Evolutionary conservation across 176 grass and related monocot species (phyloP).

Genomic region (Juncus effusus): DNA sequence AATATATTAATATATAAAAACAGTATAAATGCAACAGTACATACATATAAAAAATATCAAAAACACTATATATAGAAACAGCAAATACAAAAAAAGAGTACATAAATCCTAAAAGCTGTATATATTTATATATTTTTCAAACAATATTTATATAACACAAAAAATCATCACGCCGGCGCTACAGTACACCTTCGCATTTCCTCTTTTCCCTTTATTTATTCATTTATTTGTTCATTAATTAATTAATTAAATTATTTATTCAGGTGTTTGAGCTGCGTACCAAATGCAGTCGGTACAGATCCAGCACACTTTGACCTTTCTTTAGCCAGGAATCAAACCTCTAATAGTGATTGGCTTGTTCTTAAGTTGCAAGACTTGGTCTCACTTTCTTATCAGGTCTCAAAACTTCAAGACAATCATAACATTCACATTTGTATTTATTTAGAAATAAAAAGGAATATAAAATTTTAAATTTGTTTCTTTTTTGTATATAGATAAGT

Average conservation of each 20-base stretch:
- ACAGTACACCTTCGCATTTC: too few species aligned
- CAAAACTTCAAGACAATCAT: not conserved
- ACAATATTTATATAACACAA: too few species aligned
- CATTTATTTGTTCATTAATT: conserved; percentile 16
- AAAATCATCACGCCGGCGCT: too few species aligned
- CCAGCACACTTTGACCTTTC: conserved; percentile 92
- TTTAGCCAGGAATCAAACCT: conserved; percentile 50
- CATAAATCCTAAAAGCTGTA: too few species aligned
- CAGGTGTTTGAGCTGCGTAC: conserved; percentile 91
- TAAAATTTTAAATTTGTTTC: conserved; percentile 2
- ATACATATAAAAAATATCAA: too few species aligned
- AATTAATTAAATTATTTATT: conserved; percentile 11
- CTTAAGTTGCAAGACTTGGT: conserved; percentile 92
- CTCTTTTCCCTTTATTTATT: not conserved
- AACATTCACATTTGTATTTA: not conserved
- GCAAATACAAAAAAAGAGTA: too few species aligned
- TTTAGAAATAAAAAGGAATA: not conserved
- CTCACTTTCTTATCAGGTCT: conserved; percentile 92
- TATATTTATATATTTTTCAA: not conserved
- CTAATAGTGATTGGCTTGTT: conserved; percentile 78
- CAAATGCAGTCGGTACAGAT: conserved; percentile 81
- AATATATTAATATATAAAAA: too few species aligned
- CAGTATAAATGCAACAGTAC: too few species aligned
- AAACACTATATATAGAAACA: too few species aligned
- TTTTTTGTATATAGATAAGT: conserved; percentile 57